These are phyloP conservation scores for Plectranthus barbatus DNA, from an alignment of 257 asterid genomes.

Conservation along the genomic window DNA sequence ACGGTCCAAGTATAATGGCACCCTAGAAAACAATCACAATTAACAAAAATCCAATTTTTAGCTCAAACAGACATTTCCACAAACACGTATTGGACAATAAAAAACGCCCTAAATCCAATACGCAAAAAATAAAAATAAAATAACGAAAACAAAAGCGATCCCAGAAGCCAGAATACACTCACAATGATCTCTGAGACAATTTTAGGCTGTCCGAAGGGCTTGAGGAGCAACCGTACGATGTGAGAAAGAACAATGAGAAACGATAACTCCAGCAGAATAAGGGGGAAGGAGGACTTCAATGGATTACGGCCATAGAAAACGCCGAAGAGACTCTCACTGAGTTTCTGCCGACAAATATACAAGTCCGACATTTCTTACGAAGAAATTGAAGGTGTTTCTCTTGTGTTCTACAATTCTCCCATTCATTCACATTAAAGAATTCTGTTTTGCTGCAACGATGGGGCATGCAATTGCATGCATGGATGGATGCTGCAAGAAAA, in stretches of 20 bases:
- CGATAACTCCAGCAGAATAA: conserved; percentile 36
- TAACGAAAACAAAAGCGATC: neutral
- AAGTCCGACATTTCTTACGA: neutral
- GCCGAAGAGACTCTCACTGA: conserved; percentile 36
- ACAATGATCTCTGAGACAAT: conserved; percentile 62
- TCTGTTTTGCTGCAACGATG: neutral
- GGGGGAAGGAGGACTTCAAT: conserved; percentile 43
- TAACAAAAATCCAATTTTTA: neutral
- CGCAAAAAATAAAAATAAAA: too few species aligned
- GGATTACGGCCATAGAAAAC: conserved; percentile 78
- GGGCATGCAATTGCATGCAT: neutral
- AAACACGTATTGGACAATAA: neutral
- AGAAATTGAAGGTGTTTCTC: neutral
- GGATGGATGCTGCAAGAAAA: conserved; percentile 13
- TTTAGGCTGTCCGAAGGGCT: conserved; percentile 73
- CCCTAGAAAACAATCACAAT: conserved; percentile 35
- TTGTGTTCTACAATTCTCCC: neutral
- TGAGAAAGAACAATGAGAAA: conserved; percentile 29
- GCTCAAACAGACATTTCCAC: neutral
- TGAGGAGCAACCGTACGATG: conserved; percentile 42
- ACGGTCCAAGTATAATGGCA: conserved; percentile 75
- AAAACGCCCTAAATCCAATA: neutral
- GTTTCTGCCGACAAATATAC: conserved; percentile 29
- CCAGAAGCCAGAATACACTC: conserved; percentile 23
- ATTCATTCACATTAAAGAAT: neutral